Base-by-base conservation (phyloP, 805 yeast genomes). In the Nakazawaea pomicola region DNA sequence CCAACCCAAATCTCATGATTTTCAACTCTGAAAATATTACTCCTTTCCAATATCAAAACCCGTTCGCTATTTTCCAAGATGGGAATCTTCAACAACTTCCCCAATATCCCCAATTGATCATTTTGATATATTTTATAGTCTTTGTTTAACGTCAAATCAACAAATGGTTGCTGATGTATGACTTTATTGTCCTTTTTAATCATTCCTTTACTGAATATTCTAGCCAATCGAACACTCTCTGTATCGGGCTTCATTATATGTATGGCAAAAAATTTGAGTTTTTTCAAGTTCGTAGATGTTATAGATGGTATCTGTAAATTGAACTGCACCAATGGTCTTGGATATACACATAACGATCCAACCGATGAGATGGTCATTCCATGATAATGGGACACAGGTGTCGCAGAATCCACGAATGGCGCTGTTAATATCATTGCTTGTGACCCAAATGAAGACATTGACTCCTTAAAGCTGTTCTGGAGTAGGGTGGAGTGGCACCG, bases 1-100 rank as follows among this genome's bases (percentile, higher is more conserved):
- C 87, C 96, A 4, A 89, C 77, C 93, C 96, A 87, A 3, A 91
- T 78, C 56, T 90, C 96, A 61, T 91, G 98, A 54, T 84, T 88
- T 46, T 84, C 89, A 1, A 88, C 81, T 9, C 57, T 57, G 38
- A 83, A 69, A 4, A 72, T 74, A 19, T 68, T 62, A 33, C 59
- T 64, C 40, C 73, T 74, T 41, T 72, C 66, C 56, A 93, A 85
- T 15, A 85, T 71, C 46, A 85, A 61, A 1, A 79, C 74, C 35
- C 78, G 62, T 47, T 81, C 89, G 25, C 78, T 70, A 18, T 72
- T 67, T 17, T 64, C 65, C 43, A 85, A 52, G 0, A 84, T 61
- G 0, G 95, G 93, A 8, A 80, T 59, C 27, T 64, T 53, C 10
- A 61, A 41, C 40, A 36, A 12, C 34, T 36, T 41, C 3, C 44